Percentiles rank a stretch among this genome's conserved stretches.
Conservation (phyloP, 2,329 filamentous ascomycete genomes). For the Colletotrichum ledebouriae region DNA sequence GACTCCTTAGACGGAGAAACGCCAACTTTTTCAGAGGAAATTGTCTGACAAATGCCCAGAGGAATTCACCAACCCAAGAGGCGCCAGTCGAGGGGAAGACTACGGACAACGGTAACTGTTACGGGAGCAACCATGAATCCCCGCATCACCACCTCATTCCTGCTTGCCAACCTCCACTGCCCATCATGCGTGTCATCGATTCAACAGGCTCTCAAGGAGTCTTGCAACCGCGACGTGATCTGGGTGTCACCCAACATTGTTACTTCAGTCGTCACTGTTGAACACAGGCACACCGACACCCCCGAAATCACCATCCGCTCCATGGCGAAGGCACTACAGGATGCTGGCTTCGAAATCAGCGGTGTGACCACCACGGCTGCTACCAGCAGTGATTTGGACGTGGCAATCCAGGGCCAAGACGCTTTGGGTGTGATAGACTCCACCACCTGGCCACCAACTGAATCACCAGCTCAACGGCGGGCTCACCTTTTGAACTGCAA, state of each 20-base stretch:
- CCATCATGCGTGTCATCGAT: conserved; percentile 80
- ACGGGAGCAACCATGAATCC: conserved; percentile 22
- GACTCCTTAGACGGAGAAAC: no score
- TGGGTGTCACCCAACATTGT: conserved; percentile 79
- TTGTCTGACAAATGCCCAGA: background rate
- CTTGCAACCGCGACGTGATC: conserved; percentile 59
- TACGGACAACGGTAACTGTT: background rate
- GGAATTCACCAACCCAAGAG: background rate
- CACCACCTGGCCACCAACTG: conserved; percentile 25
- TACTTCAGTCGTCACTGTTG: conserved; percentile 76
- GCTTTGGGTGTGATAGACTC: conserved; percentile 43
- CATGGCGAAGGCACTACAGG: conserved; percentile 64
- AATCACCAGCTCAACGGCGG: conserved; percentile 37
- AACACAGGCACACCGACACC: conserved; percentile 60
- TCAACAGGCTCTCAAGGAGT: conserved; percentile 66
- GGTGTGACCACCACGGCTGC: conserved; percentile 57
- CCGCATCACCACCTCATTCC: conserved; percentile 68
- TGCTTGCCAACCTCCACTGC: conserved; percentile 83
- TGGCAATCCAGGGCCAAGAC: conserved; percentile 44
- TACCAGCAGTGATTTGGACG: conserved; percentile 47
- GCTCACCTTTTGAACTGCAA: conserved; percentile 60
- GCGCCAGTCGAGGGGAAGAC: background rate
- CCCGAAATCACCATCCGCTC: conserved; percentile 57
- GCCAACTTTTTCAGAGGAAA: background rate
- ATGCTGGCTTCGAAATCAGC: conserved; percentile 71